These are phyloP conservation scores for Yamadazyma kitorensis DNA, from an alignment of 805 yeast species.

Conservation along the genomic window DNA sequence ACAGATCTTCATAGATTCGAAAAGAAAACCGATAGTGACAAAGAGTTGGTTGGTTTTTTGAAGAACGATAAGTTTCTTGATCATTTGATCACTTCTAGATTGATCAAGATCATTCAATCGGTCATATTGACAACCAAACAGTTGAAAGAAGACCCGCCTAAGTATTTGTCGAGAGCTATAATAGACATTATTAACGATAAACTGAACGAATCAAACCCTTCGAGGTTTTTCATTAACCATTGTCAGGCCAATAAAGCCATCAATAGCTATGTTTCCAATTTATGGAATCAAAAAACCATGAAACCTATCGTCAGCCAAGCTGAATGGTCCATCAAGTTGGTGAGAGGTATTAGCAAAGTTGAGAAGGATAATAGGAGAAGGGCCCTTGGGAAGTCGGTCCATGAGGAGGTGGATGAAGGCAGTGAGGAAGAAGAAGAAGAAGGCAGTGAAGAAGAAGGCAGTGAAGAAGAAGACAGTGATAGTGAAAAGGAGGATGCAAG, in stretches of 20 bases:
- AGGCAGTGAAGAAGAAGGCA: conserved; percentile 13
- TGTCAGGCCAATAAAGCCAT: conserved; percentile 37
- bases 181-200: conserved; percentile 25
- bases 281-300: conserved; percentile 45
- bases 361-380: conserved; percentile 25
- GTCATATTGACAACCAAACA: conserved; percentile 29
- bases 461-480: conserved; percentile 8
- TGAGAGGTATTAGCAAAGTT: conserved; percentile 44
- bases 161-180: conserved; percentile 29
- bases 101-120: conserved; percentile 25
- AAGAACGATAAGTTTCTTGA: conserved; percentile 17
- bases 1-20: conserved; percentile 10
- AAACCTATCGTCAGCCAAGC: conserved; percentile 33
- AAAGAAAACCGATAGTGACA: conserved; percentile 12
- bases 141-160: conserved; percentile 31
- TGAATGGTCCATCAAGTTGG: conserved; percentile 44
- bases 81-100: conserved; percentile 28
- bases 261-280: conserved; percentile 46
- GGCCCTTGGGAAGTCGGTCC: conserved; percentile 12
- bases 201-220: conserved; percentile 39
- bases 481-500: conserved; percentile 24
- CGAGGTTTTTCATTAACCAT: conserved; percentile 40
- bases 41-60: conserved; percentile 21
- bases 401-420: conserved; percentile 14
- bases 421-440: conserved; percentile 17